Conservation (phyloP, 2,329 filamentous ascomycete species). For the Exophiala alcalophila region DNA sequence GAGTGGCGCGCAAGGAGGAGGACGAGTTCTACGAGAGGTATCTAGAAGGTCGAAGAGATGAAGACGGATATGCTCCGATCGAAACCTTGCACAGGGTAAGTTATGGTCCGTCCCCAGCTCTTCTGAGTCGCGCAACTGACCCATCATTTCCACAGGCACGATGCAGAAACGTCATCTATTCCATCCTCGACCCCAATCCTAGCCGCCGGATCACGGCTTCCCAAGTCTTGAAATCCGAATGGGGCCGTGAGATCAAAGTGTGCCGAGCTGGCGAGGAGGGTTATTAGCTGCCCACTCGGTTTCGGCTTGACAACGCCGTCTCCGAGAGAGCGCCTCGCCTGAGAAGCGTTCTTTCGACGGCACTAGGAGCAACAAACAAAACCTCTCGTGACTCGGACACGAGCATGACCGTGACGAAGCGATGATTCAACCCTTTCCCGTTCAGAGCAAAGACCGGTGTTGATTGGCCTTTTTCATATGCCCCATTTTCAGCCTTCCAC, state of each 20-base stretch:
- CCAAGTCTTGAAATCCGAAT: slow-evolving; percentile 96
- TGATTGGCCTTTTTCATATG: slow-evolving; percentile 1
- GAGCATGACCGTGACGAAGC: slow-evolving; percentile 21
- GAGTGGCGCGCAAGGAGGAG: slow-evolving; percentile 92
- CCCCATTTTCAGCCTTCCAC: slow-evolving; percentile 5
- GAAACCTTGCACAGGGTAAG: slow-evolving; percentile 92
- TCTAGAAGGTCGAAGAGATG: slow-evolving; percentile 84
- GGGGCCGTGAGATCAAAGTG: slow-evolving; percentile 95
- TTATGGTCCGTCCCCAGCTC: slow-evolving; percentile 30
- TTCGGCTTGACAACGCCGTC: not conserved
- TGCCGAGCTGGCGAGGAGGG: slow-evolving; percentile 97
- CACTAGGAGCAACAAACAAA: too few species aligned
- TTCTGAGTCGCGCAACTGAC: slow-evolving; percentile 20
- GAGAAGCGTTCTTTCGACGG: not conserved
- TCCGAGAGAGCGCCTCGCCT: not conserved
- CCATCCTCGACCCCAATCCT: slow-evolving; percentile 92
- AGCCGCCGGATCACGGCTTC: slow-evolving; percentile 88
- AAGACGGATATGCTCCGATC: slow-evolving; percentile 94
- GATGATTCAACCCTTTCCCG: slow-evolving; percentile 14
- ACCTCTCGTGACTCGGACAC: slow-evolving; percentile 14
- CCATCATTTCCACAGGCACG: slow-evolving; percentile 63
- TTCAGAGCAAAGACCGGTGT: slow-evolving; percentile 16
- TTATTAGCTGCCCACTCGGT: slow-evolving; percentile 55
- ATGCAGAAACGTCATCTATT: slow-evolving; percentile 98
- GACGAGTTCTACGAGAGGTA: slow-evolving; percentile 97